Evolutionary conservation across 805 yeast species (phyloP), one percentile per base, ranked within the genome.

Genomic region (Zygotorulaspora sp.): DNA sequence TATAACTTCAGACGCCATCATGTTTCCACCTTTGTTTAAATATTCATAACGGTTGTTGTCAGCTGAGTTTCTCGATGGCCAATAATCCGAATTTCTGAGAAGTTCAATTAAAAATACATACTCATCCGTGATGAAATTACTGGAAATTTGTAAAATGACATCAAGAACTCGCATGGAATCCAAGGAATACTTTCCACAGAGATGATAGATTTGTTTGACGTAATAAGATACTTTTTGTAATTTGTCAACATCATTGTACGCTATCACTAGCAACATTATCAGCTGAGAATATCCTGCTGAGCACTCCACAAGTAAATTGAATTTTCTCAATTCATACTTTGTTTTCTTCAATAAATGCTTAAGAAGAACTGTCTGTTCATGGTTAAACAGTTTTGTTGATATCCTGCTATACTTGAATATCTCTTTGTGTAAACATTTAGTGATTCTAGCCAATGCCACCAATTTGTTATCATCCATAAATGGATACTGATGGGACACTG

Each of bases 231-330:
- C 61, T 48, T 74, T 71, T 27, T 51, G 62, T 3, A 50, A 44
- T 6, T 72, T 58, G 38, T 72, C 70, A 2, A 64, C 62, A 22
- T 69, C 66, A 17, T 53, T 49, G 36, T 73, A 62, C 1, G 77
- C 67, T 2, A 60, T 44, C 37, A 64, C 57, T 9, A 82, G 44
- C 32, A 79, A 75, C 2, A 70, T 69, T 1, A 78, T 57, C 21
- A 84, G 63, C 48, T 77, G 79, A 9, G 94, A 61, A 59, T 76
- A 88, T 1, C 96, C 97, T 53, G 82, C 87, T 16, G 78, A 66
- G 44, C 83, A 83, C 57, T 89, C 96, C 34, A 78, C 75, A 6
- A 85, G 50, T 12, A 87, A 63, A 41, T 83, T 82, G 62, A 67
- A 86, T 46, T 79, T 76, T 52, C 57, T 59, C 47, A 67, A 67